Percentiles rank a stretch among this genome's conserved stretches.
Evolutionary conservation across 306 rosid genomes (phyloP).

Genomic region (Begonia loranthoides): DNA sequence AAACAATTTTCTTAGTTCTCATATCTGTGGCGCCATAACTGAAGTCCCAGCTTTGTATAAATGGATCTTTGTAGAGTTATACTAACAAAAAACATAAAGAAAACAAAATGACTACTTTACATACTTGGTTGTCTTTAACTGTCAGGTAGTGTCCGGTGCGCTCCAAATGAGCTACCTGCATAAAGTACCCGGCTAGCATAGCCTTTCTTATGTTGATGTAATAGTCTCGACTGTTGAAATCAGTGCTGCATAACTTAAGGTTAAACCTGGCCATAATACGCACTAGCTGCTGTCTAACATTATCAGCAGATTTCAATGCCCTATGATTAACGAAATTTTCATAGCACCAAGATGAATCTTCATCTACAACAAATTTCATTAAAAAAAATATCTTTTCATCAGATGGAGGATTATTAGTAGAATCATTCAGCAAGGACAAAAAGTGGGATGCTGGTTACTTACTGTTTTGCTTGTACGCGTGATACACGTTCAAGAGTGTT

Average conservation of each 20-base stretch:
- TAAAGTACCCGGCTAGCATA: constrained; percentile 93
- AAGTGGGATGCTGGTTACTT: constrained; percentile 12
- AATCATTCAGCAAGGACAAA: no score
- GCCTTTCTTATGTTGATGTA: constrained; percentile 86
- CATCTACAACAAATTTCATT: constrained; percentile 36
- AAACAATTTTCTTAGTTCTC: no score
- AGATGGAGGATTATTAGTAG: background rate
- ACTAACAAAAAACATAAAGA: background rate
- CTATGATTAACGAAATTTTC: constrained; percentile 75
- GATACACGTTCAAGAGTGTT: constrained; percentile 88
- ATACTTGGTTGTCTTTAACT: constrained; percentile 89
- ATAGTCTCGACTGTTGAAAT: constrained; percentile 84
- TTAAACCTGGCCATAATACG: constrained; percentile 79
- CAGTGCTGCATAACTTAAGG: constrained; percentile 84
- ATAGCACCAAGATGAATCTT: constrained; percentile 86
- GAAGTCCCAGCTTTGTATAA: no score
- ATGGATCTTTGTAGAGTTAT: no score
- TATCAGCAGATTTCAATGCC: constrained; percentile 81
- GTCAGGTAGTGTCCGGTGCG: constrained; percentile 89
- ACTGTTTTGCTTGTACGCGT: constrained; percentile 94
- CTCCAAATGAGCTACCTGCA: constrained; percentile 97
- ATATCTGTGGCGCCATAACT: no score
- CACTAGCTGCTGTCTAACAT: constrained; percentile 82
- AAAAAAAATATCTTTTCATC: constrained; percentile 3
- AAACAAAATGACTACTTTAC: constrained; percentile 3